phyloP scores from a whole-genome alignment of 2,329 filamentous ascomycete species.

The Colletotrichum sojae region DNA sequence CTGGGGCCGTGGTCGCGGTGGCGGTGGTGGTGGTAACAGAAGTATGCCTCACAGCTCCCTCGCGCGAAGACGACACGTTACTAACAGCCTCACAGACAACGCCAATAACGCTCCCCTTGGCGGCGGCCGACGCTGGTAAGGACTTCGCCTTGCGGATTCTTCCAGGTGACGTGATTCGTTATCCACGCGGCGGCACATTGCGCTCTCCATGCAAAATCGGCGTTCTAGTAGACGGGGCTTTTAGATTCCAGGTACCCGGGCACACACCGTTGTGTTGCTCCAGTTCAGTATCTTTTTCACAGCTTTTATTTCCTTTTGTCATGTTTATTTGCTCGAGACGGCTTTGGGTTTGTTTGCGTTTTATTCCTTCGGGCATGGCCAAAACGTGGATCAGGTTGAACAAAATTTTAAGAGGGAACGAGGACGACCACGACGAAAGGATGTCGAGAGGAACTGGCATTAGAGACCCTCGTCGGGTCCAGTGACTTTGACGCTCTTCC shows the following conservation, averaged over 20 bases:
- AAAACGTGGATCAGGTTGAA: constrained; percentile 40
- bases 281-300: constrained; percentile 33
- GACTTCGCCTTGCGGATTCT: constrained; percentile 7
- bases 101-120: constrained; percentile 65
- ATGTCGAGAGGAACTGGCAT: constrained; percentile 32
- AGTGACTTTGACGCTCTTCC: constrained; percentile 34
- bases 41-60: constrained; percentile 58
- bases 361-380: constrained; percentile 35
- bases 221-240: constrained; percentile 40
- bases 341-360: constrained; percentile 31
- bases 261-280: constrained; percentile 12
- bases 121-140: constrained; percentile 66
- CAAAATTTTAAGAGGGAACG: constrained; percentile 38
- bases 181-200: constrained; percentile 38
- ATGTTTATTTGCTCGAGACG: constrained; percentile 23
- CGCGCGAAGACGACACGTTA: constrained; percentile 33
- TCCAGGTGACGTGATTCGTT: constrained; percentile 17
- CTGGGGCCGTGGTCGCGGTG: constrained; percentile 75
- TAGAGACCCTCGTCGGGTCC: constrained; percentile 35
- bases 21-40: constrained; percentile 63
- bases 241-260: constrained; percentile 34
- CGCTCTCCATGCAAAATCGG: constrained; percentile 38
- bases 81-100: constrained; percentile 56
- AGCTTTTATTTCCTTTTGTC: constrained; percentile 20
- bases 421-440: constrained; percentile 33